Conservation (phyloP, 306 rosid genomes). For the Trifolium pratense region DNA sequence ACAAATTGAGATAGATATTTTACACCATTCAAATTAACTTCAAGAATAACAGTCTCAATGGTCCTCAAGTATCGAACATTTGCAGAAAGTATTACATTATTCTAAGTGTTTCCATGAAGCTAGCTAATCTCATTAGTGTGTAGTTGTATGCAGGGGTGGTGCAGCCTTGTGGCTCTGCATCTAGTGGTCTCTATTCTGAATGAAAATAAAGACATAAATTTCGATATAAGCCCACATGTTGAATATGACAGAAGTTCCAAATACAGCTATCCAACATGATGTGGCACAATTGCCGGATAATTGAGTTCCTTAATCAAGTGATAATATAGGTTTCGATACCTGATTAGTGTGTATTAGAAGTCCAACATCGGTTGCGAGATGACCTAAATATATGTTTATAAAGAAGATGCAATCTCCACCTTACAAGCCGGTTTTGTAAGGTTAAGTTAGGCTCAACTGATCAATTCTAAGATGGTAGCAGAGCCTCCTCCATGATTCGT, state of each 20-base stretch:
- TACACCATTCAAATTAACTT: slow-evolving; percentile 33
- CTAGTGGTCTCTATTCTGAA: slow-evolving; percentile 38
- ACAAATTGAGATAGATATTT: background rate
- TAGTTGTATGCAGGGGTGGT: slow-evolving; percentile 14
- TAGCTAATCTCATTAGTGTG: slow-evolving; percentile 16
- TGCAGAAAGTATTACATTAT: slow-evolving; percentile 9
- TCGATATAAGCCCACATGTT: slow-evolving; percentile 2
- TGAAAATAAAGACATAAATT: slow-evolving; percentile 14
- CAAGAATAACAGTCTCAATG: slow-evolving; percentile 30
- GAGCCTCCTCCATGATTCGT: too few relatives aligned
- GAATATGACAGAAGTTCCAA: background rate
- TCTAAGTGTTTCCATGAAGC: slow-evolving; percentile 38
- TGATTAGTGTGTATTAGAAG: too few relatives aligned
- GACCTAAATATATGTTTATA: too few relatives aligned
- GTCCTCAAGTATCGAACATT: slow-evolving; percentile 31
- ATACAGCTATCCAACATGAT: background rate
- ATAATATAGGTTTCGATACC: too few relatives aligned
- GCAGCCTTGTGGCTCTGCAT: slow-evolving; percentile 21
- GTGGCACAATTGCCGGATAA: background rate
- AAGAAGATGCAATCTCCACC: too few relatives aligned
- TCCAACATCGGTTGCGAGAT: too few relatives aligned
- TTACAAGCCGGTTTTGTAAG: too few relatives aligned
- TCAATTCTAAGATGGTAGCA: too few relatives aligned
- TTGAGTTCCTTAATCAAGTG: background rate
- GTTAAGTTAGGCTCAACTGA: too few relatives aligned